These are phyloP conservation scores for Fusarium sulawesiense DNA, from an alignment of 2,329 filamentous ascomycete species.

Conservation along the genomic window DNA sequence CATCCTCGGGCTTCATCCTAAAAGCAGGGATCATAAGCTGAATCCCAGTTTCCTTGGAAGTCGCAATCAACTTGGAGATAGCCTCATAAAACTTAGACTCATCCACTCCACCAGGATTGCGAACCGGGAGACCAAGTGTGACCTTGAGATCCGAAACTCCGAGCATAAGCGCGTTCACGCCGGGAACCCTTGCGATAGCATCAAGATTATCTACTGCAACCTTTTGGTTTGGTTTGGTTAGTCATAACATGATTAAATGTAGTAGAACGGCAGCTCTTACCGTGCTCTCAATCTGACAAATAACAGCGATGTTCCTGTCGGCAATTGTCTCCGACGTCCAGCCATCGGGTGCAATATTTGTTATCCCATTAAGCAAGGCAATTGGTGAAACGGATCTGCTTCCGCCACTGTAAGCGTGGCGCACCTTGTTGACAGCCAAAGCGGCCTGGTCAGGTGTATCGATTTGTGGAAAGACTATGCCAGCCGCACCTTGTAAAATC, in stretches of 20 bases:
- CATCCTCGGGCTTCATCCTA: background rate
- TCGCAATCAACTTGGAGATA: background rate
- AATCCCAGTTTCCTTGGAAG: background rate
- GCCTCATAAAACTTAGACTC: background rate
- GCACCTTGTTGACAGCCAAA: background rate
- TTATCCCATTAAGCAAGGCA: slow-evolving; percentile 1
- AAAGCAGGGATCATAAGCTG: slow-evolving; percentile 9
- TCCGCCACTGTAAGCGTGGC: background rate
- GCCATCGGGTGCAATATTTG: background rate
- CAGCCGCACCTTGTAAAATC: background rate
- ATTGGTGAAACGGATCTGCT: background rate
- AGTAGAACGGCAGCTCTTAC: background rate
- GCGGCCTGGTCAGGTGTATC: slow-evolving; percentile 6
- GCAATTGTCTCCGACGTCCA: slow-evolving; percentile 1
- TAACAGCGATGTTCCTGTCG: background rate
- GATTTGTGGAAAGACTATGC: slow-evolving; percentile 1
- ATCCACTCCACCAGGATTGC: background rate
- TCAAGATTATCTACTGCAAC: background rate
- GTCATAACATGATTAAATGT: background rate
- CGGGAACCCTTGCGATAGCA: background rate
- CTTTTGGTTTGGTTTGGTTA: background rate
- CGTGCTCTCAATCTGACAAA: slow-evolving; percentile 3
- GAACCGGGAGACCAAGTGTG: background rate
- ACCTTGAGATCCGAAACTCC: background rate
- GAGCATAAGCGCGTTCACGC: slow-evolving; percentile 2